phyloP scores from a whole-genome alignment of 805 yeast genomes.

The Lipomyces yamanashiensis region DNA sequence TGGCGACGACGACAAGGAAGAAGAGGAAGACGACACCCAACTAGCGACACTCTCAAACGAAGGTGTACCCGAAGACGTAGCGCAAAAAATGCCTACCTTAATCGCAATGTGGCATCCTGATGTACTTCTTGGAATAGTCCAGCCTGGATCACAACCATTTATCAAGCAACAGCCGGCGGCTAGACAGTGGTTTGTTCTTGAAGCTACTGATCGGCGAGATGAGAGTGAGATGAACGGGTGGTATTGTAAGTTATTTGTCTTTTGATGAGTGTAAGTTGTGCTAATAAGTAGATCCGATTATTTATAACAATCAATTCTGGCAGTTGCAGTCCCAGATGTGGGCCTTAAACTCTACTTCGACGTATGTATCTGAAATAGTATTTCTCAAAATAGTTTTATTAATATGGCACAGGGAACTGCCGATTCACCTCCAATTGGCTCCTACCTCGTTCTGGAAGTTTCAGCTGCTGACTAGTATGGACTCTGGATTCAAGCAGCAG shows the following conservation, averaged over 20 bases:
- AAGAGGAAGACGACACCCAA: conserved; percentile 22
- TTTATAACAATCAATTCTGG: conserved; percentile 51
- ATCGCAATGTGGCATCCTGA: conserved; percentile 50
- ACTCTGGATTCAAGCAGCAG: conserved; percentile 45
- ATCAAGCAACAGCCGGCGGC: conserved; percentile 40
- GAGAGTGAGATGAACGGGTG: conserved; percentile 43
- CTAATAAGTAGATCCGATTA: conserved; percentile 41
- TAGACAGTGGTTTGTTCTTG: conserved; percentile 40
- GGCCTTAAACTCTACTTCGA: conserved; percentile 43
- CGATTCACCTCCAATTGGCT: conserved; percentile 44
- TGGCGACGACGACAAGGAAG: conserved; percentile 37
- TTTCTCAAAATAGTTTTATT: neutral
- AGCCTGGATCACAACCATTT: conserved; percentile 38
- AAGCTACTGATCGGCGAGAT: conserved; percentile 40
- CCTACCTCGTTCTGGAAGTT: conserved; percentile 44
- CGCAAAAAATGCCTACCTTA: conserved; percentile 20
- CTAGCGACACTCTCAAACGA: neutral
- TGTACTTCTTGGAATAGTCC: conserved; percentile 43
- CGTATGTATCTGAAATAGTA: conserved; percentile 4
- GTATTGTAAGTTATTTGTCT: conserved; percentile 39
- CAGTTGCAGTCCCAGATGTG: conserved; percentile 47
- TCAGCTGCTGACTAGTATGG: conserved; percentile 43
- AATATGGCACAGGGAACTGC: conserved; percentile 26
- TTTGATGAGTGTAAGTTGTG: neutral
- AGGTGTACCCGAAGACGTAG: neutral